phyloP scores from a whole-genome alignment of 331 rosid species.

The Stylosanthes scabra region DNA sequence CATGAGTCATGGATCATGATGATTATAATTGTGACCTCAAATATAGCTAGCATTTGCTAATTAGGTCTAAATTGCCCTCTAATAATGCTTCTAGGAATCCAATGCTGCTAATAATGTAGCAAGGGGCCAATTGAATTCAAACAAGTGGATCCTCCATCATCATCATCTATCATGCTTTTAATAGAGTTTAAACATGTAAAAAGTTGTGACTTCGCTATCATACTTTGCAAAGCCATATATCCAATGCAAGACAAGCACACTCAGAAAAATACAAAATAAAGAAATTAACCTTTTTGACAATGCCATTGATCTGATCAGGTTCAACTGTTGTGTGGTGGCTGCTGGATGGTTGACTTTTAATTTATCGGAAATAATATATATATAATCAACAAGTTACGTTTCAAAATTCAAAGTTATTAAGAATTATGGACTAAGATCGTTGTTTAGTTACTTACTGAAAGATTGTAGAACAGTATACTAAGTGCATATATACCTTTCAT shows the following conservation, averaged over 20 bases:
- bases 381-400: background rate
- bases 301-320: background rate
- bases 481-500: no score
- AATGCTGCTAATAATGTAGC: slow-evolving; percentile 33
- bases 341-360: slow-evolving; percentile 40
- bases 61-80: slow-evolving; percentile 14
- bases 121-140: slow-evolving; percentile 36
- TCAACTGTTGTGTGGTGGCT: background rate
- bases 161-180: slow-evolving; percentile 8
- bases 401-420: background rate
- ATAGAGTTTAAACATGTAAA: slow-evolving; percentile 24
- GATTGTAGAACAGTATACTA: no score
- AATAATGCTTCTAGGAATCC: slow-evolving; percentile 59
- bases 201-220: slow-evolving; percentile 40
- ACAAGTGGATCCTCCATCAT: slow-evolving; percentile 38
- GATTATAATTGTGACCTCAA: slow-evolving; percentile 30
- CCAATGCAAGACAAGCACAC: slow-evolving; percentile 35
- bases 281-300: no score
- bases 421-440: slow-evolving; percentile 5
- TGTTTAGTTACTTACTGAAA: no score
- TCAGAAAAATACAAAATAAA: slow-evolving; percentile 5
- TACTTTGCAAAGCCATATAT: slow-evolving; percentile 29
- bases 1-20: no score
- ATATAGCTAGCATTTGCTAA: background rate
- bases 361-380: background rate